These are phyloP conservation scores for Aspergillus sp. DNA, from an alignment of 2,329 filamentous ascomycete species.

Conservation along the genomic window DNA sequence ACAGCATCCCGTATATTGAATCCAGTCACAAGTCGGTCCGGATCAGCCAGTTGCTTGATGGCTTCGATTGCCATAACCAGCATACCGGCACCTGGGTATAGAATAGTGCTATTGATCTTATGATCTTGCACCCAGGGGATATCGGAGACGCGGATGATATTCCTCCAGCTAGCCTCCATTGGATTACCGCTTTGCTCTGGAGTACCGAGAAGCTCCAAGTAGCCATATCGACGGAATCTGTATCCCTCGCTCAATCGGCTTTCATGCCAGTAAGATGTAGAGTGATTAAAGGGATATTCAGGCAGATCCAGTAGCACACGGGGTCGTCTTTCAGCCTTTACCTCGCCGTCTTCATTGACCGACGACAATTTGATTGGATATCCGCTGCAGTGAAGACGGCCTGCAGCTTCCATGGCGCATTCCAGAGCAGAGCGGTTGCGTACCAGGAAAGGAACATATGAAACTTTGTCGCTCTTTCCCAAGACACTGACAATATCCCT, in stretches of 20 bases:
- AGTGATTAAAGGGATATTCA: conserved; percentile 19
- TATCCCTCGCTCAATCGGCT: conserved; percentile 3
- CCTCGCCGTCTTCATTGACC: background rate
- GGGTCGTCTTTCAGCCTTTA: background rate
- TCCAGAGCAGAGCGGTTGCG: background rate
- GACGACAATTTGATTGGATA: background rate
- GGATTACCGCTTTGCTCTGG: conserved; percentile 20
- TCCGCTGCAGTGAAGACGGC: background rate
- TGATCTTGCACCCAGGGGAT: conserved; percentile 51
- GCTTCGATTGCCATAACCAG: conserved; percentile 23
- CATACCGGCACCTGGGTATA: conserved; percentile 25
- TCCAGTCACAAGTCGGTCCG: background rate
- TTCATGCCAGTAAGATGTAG: conserved; percentile 13
- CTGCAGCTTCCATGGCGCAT: background rate
- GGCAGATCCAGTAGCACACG: conserved; percentile 16
- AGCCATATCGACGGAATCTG: background rate
- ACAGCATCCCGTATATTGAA: conserved; percentile 7
- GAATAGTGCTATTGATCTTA: conserved; percentile 21
- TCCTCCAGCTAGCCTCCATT: conserved; percentile 44
- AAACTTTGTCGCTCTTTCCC: background rate
- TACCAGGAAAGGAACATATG: background rate
- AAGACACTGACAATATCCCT: conserved; percentile 9
- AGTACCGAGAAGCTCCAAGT: conserved; percentile 20
- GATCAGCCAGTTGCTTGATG: conserved; percentile 17
- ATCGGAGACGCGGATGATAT: conserved; percentile 40